phyloP scores from a whole-genome alignment of 2,329 filamentous ascomycete species.

The Blastomyces silverae region DNA sequence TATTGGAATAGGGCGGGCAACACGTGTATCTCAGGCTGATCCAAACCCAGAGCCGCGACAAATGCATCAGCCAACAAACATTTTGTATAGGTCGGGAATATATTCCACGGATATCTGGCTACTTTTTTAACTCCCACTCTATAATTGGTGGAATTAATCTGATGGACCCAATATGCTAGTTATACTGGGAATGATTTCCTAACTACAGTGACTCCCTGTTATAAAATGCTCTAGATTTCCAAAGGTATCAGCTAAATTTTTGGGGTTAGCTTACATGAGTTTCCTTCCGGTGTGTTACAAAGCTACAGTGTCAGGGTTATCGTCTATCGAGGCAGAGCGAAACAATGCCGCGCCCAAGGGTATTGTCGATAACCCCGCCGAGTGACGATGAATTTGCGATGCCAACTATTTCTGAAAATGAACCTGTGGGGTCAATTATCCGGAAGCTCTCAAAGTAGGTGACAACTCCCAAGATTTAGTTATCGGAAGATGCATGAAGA shows the following conservation, averaged over 20 bases:
- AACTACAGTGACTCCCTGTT: neutral
- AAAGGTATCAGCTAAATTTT: neutral
- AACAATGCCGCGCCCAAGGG: neutral
- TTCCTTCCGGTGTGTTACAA: neutral
- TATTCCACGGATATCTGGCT: neutral
- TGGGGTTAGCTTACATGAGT: neutral
- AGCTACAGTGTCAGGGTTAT: neutral
- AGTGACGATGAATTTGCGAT: slow-evolving; percentile 32
- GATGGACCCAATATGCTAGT: neutral
- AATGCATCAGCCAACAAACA: neutral
- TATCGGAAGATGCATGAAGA: neutral
- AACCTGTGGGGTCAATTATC: slow-evolving; percentile 36
- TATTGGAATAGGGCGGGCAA: neutral
- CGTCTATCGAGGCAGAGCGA: neutral
- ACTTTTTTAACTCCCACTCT: neutral
- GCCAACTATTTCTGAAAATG: slow-evolving; percentile 38
- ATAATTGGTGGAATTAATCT: neutral
- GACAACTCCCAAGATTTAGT: neutral
- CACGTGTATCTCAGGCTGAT: neutral
- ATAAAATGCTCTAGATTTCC: neutral
- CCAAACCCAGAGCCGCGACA: neutral
- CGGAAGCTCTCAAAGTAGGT: slow-evolving; percentile 37
- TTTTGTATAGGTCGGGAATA: neutral
- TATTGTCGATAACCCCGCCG: slow-evolving; percentile 20
- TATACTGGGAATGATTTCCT: neutral